Evolutionary conservation across 148 eudicot species (phyloP), one percentile per base, ranked within the genome.

Genomic region (Chenopodium berlandieri): DNA sequence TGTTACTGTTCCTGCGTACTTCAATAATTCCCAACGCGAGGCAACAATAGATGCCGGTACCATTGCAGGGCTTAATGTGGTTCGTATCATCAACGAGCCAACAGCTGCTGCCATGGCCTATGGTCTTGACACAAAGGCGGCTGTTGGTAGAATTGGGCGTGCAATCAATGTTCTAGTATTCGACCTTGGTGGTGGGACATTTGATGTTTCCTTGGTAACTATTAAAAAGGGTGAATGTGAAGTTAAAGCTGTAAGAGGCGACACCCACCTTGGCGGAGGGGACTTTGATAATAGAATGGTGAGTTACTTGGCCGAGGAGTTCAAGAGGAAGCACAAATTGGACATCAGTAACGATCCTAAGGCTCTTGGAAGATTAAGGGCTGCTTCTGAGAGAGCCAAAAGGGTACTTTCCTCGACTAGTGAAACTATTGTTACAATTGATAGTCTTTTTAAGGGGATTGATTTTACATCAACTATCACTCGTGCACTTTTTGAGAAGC

Each of bases 111-210:
- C 23, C 65, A 22, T 60, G 25, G 65, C 65, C 22, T 60, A 60
- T 60, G n/a, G 65, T 19, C 19, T 58, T 58, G 63, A 58, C 22
- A 58, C 63, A 37, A 5, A 37, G 40, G 40, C 40, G 40, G 40
- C 40, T 37, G 5, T 37, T 37, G 40, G 40, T 5, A 5, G 7
- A 17, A 19, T 13, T 60, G 64, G 7, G 1, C 7, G 4, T 48
- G 52, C 52, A 11, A 64, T 22, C n/a, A 64, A 64, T 23, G 67
- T 23, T 22, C 11, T 64, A 4, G 30, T 64, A 4, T 64, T 67
- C 32, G 78, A 81, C 32, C 82, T 80, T 13, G 82, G 82, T 58
- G 82, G 82, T 7, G 82, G 82, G 5, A 77, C 71, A 8, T 78
- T 78, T 16, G 80, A 78, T 27, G 80, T 78, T 1, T 78, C 80